A percentile compares a stretch with the other conserved stretches of the same genome.
Conservation (phyloP, 441 rosid genomes). For the Kokia cookei region DNA sequence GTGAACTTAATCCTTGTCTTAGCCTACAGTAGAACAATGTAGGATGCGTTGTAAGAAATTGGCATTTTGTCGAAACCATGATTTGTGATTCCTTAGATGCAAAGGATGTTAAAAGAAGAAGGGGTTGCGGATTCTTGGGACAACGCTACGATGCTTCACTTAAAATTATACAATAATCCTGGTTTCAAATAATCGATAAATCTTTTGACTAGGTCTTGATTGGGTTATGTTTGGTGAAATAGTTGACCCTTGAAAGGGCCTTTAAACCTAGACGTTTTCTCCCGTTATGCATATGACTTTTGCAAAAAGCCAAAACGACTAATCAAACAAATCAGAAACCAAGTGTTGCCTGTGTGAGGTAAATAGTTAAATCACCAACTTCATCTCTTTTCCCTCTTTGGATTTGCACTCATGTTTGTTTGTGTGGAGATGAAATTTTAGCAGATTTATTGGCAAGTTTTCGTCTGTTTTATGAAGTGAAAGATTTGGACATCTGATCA, state of each 20-base stretch:
- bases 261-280: conserved; percentile 26
- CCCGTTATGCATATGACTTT: conserved; percentile 33
- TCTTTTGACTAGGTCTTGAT: background rate
- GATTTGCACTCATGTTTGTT: background rate
- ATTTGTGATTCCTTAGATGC: conserved; percentile 8
- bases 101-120: conserved; percentile 9
- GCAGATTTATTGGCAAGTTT: background rate
- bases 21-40: background rate
- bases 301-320: conserved; percentile 15
- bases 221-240: conserved; percentile 37
- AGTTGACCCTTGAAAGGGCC: conserved; percentile 25
- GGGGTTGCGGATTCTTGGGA: background rate
- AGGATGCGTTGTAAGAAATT: too few species aligned
- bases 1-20: background rate
- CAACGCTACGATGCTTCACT: background rate
- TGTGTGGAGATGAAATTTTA: background rate
- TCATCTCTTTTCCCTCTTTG: background rate
- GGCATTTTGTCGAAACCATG: background rate
- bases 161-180: conserved; percentile 10
- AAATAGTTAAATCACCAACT: background rate
- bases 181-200: background rate
- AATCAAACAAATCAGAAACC: background rate
- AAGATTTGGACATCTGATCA: conserved; percentile 23
- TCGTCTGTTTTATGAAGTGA: background rate
- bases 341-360: background rate